Evolutionary conservation across 805 yeast genomes (phyloP).

Genomic region (Komagataella mondaviorum): DNA sequence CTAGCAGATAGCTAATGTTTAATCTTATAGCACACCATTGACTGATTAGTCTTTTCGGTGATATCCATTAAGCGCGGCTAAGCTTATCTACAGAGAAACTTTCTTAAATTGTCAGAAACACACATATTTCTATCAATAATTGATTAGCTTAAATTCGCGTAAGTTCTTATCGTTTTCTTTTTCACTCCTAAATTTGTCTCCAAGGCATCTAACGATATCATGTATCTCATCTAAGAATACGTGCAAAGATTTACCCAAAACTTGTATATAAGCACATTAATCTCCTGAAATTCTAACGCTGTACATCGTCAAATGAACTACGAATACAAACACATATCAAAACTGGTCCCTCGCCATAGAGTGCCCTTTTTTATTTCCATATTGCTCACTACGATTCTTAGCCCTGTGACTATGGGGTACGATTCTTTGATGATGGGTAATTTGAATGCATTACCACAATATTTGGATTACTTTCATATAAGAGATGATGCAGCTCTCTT

Average conservation of each 20-base stretch:
- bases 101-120: background rate
- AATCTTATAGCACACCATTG: background rate
- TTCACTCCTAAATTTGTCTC: background rate
- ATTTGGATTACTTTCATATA: conserved; percentile 10
- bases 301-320: background rate
- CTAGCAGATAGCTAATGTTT: background rate
- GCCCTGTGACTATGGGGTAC: conserved; percentile 11
- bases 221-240: background rate
- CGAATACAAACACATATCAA: background rate
- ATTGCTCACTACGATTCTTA: background rate
- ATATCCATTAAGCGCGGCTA: background rate
- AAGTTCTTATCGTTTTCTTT: background rate
- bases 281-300: background rate
- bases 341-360: background rate
- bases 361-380: background rate
- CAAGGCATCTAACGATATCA: background rate
- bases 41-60: background rate
- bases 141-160: background rate
- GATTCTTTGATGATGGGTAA: conserved; percentile 15
- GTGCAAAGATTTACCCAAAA: background rate
- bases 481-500: conserved; percentile 8
- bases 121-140: background rate
- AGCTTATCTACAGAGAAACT: background rate
- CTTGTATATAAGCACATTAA: background rate
- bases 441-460: conserved; percentile 13